Evolutionary conservation across 2,329 filamentous ascomycete genomes (phyloP).

Genomic region (Fusarium sp.): DNA sequence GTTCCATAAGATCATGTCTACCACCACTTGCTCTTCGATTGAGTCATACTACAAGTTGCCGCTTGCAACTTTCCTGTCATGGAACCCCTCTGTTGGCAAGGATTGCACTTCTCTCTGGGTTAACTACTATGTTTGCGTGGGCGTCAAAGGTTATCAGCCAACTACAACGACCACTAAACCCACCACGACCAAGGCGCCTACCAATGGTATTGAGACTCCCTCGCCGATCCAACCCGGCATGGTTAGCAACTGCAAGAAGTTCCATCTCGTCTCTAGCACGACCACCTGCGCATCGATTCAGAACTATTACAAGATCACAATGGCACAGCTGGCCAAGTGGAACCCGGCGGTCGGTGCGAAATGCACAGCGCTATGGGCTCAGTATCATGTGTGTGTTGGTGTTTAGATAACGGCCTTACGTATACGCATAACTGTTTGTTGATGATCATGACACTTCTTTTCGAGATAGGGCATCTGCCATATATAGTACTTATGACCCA

Average conservation of each 20-base stretch:
- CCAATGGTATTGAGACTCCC: background rate
- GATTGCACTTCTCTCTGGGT: background rate
- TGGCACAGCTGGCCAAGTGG: background rate
- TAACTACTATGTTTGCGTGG: background rate
- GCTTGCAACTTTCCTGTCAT: background rate
- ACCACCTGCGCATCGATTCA: background rate
- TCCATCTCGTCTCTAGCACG: background rate
- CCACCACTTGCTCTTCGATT: background rate
- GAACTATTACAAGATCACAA: background rate
- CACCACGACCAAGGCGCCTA: background rate
- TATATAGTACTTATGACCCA: too few relatives aligned
- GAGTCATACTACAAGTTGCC: background rate
- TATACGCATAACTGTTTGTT: too few relatives aligned
- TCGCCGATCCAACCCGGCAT: background rate
- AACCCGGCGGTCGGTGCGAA: background rate
- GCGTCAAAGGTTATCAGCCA: background rate
- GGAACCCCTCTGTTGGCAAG: background rate
- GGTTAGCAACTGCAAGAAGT: background rate
- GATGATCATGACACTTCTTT: too few relatives aligned
- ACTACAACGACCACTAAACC: background rate
- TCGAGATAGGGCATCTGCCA: too few relatives aligned
- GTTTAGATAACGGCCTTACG: background rate
- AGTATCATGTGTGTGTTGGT: background rate
- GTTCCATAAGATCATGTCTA: background rate
- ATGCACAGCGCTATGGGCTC: background rate